Percentiles rank a stretch among this genome's conserved stretches.
phyloP scores from a whole-genome alignment of 2,329 filamentous ascomycete genomes.

The Fusarium euwallaceae region DNA sequence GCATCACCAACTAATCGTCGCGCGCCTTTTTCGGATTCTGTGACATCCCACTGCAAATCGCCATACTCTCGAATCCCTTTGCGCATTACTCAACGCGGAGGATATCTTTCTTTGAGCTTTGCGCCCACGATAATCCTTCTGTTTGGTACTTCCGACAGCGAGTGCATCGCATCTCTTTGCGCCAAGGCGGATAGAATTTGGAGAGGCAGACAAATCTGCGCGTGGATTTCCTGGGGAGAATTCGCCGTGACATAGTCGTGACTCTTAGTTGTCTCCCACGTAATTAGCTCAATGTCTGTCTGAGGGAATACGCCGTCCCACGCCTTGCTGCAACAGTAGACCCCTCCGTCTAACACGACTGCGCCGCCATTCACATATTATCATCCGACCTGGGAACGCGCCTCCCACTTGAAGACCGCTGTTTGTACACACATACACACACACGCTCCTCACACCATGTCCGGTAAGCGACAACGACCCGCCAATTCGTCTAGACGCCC shows the following conservation, averaged over 20 bases:
- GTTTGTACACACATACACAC: conserved; percentile 16
- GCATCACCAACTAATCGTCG: conserved; percentile 19
- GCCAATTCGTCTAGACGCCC: conserved; percentile 32
- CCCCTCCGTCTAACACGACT: conserved; percentile 33
- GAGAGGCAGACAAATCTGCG: conserved; percentile 40
- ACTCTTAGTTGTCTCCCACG: conserved; percentile 51
- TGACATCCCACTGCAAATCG: background rate
- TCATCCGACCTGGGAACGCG: conserved; percentile 27
- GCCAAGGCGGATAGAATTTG: conserved; percentile 40
- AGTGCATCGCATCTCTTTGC: conserved; percentile 27
- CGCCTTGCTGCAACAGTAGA: conserved; percentile 49
- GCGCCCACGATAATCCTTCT: conserved; percentile 10
- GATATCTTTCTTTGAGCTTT: conserved; percentile 1
- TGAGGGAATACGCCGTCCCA: conserved; percentile 44
- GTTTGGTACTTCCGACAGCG: conserved; percentile 16
- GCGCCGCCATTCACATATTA: conserved; percentile 25
- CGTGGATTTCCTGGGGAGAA: conserved; percentile 42
- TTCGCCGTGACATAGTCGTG: conserved; percentile 52
- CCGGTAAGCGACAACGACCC: conserved; percentile 51
- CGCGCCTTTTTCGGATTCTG: conserved; percentile 9
- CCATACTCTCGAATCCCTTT: background rate
- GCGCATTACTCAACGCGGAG: background rate
- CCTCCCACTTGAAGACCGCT: conserved; percentile 11
- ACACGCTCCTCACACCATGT: conserved; percentile 46
- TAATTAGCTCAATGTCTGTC: conserved; percentile 50